These are phyloP conservation scores for Neocallimastix lanati DNA, from an alignment of 192 early-diverging fungal genomes.

Conservation along the genomic window DNA sequence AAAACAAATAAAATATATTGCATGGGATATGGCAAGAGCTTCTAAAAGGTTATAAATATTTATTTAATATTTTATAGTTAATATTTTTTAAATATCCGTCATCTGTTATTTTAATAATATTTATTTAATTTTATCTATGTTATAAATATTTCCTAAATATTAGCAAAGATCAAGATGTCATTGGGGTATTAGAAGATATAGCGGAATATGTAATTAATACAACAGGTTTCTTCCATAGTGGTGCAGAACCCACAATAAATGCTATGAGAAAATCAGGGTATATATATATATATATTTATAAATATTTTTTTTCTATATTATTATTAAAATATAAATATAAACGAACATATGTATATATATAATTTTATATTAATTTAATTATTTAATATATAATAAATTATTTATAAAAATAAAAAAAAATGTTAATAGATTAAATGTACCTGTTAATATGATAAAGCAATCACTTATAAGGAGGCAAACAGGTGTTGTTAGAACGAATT, in stretches of 20 bases:
- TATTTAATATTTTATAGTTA: no score
- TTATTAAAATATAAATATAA: no score
- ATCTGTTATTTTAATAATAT: not conserved
- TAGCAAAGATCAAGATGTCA: slow-evolving; percentile 68
- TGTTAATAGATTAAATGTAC: not conserved
- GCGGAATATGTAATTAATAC: slow-evolving; percentile 64
- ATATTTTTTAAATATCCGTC: no score
- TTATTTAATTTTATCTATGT: not conserved
- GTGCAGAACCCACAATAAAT: slow-evolving; percentile 37
- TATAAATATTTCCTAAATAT: not conserved
- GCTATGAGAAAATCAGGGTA: slow-evolving; percentile 4
- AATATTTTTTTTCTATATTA: not conserved
- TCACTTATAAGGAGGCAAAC: slow-evolving; percentile 38
- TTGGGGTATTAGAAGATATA: slow-evolving; percentile 70
- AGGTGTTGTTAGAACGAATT: slow-evolving; percentile 86
- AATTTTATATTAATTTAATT: no score
- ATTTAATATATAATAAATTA: no score
- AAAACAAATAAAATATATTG: slow-evolving; percentile 68
- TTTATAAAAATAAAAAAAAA: not conserved
- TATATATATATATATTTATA: not conserved
- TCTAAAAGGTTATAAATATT: slow-evolving; percentile 47
- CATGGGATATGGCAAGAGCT: slow-evolving; percentile 96
- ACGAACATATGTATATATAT: no score
- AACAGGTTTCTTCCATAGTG: slow-evolving; percentile 88
- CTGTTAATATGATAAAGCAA: not conserved